Evolutionary conservation across 345 rosid genomes (phyloP), one percentile per base, ranked within the genome.

Genomic region (Cardiospermum halicacabum): DNA sequence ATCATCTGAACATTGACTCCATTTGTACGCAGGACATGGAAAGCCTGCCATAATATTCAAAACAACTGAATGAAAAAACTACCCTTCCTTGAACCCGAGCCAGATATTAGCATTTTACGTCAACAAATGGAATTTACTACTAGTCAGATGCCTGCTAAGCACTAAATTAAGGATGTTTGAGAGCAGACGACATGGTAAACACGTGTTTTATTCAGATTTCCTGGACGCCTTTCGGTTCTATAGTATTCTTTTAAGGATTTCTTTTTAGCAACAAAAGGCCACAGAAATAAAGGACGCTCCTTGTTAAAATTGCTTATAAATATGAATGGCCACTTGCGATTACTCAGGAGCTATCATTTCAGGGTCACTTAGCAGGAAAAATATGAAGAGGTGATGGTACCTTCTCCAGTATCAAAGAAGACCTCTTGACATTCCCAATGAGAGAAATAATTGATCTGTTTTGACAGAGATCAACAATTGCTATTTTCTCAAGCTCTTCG

Each of bases 1-100:
- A 91, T 95, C 99, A 95, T 91, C 78, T 95, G 99, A 69, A 95
- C 99, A 72, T 91, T 95, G 51, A 91, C 89, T 56, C 96, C 93
- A 53, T 82, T 85, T 69, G 81, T 80, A 72, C 87, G 79, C 54
- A 95, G 96, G 75, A 89, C 99, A 49, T 57, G 76, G 74, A 95
- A 95, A 48, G 69, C 99, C 97, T 94, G 87, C 59, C 56, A 71
- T 26, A 61, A 39, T 6, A 58, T 53, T 3, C 16, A 69, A 21
- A 45, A 25, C 54, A 30, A 28, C 18, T 18, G 39, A 49, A 32
- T 30, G 11, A n/a, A 32, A 21, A 62, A 21, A 62, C 11, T n/a
- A n/a, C n/a, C n/a, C n/a, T n/a, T n/a, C n/a, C n/a, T n/a, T n/a
- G n/a, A n/a, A n/a, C n/a, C n/a, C n/a, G 11, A 21, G 16, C 60